These are phyloP conservation scores for Akanthomyces lecanii DNA, from an alignment of 2,329 filamentous ascomycete species.

Conservation along the genomic window DNA sequence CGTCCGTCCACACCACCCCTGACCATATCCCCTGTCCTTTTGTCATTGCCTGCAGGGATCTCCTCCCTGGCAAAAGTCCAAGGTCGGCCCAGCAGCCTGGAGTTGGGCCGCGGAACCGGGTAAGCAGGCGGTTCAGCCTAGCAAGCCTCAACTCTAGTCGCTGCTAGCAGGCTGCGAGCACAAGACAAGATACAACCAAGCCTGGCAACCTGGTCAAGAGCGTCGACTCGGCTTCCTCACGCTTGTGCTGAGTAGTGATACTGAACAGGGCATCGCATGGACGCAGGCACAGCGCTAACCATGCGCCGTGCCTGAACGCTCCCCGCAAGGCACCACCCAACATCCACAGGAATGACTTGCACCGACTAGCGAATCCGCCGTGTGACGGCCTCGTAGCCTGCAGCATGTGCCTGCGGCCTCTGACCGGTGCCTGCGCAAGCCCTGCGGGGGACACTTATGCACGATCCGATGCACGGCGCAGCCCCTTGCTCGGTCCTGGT, in stretches of 20 bases:
- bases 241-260: no score
- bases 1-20: background rate
- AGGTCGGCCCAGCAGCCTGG: background rate
- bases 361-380: background rate
- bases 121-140: background rate
- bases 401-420: background rate
- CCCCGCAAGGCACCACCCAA: background rate
- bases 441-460: conserved; percentile 6
- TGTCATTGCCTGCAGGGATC: background rate
- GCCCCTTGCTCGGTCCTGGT: background rate
- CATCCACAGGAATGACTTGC: background rate
- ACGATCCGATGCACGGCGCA: conserved; percentile 14
- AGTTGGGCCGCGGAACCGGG: background rate
- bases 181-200: no score
- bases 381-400: background rate
- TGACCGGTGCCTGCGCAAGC: conserved; percentile 2
- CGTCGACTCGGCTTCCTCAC: no score
- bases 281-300: background rate
- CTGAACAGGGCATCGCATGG: no score
- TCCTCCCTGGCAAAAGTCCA: background rate
- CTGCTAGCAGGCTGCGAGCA: no score
- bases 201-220: no score
- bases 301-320: conserved; percentile 1
- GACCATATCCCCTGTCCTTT: background rate
- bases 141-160: no score